Percentiles rank a stretch among this genome's conserved stretches.
Evolutionary conservation across 2,329 filamentous ascomycete genomes (phyloP).

Genomic region (Alternaria angustiovoidea): DNA sequence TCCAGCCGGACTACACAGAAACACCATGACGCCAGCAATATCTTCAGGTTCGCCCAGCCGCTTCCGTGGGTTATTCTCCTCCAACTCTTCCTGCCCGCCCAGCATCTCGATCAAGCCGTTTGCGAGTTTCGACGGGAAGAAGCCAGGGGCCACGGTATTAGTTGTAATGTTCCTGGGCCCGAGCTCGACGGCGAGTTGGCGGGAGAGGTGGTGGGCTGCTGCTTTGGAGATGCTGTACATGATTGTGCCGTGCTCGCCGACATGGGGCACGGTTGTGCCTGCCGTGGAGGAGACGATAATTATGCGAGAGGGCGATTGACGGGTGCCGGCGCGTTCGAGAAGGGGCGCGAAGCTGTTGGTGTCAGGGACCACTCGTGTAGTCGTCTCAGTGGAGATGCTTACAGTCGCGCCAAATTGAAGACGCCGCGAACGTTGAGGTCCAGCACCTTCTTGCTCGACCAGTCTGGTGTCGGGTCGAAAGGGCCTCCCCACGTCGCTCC

Average conservation of each 20-base stretch:
- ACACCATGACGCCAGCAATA: slow-evolving; percentile 50
- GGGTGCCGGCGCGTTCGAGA: slow-evolving; percentile 44
- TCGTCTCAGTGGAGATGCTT: slow-evolving; percentile 1
- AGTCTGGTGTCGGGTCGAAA: slow-evolving; percentile 50
- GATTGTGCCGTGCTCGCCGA: slow-evolving; percentile 50
- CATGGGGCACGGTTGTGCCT: slow-evolving; percentile 48
- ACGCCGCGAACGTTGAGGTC: slow-evolving; percentile 53
- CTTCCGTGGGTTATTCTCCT: slow-evolving; percentile 42
- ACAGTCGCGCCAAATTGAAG: slow-evolving; percentile 51
- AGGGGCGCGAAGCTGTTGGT: slow-evolving; percentile 44
- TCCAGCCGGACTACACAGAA: slow-evolving; percentile 40
- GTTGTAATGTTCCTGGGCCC: slow-evolving; percentile 51
- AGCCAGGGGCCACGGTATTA: slow-evolving; percentile 52
- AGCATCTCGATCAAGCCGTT: slow-evolving; percentile 49
- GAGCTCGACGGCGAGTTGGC: slow-evolving; percentile 52
- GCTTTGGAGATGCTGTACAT: slow-evolving; percentile 54
- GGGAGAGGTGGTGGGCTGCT: slow-evolving; percentile 49
- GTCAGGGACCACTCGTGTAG: background rate
- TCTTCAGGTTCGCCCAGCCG: slow-evolving; percentile 47
- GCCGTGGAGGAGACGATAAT: slow-evolving; percentile 50
- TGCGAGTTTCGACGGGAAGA: slow-evolving; percentile 50
- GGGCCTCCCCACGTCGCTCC: slow-evolving; percentile 51
- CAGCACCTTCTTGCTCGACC: slow-evolving; percentile 47
- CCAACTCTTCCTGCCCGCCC: slow-evolving; percentile 53
- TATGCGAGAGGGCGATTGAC: slow-evolving; percentile 47